A percentile compares a stretch with the other conserved stretches of the same genome.
Conservation (phyloP, 768 basidiomycete species). For the Phlebiopsis gigantea region DNA sequence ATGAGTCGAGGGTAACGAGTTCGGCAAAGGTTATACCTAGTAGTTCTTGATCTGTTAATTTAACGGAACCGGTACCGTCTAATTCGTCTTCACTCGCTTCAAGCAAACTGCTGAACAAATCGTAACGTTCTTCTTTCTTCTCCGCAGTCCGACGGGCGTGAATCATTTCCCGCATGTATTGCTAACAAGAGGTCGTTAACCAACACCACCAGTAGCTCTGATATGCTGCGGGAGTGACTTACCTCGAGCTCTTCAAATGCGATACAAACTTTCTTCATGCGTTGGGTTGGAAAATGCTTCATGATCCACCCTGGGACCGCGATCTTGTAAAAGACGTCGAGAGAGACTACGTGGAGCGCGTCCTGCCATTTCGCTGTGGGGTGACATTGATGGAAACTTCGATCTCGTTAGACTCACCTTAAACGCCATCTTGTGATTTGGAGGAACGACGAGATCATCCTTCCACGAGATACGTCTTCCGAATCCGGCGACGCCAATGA, state of each 20-base stretch:
- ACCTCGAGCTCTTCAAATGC: constrained; percentile 28
- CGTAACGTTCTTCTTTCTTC: constrained; percentile 37
- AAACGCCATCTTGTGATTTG: constrained; percentile 35
- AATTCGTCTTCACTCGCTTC: constrained; percentile 39
- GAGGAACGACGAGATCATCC: constrained; percentile 34
- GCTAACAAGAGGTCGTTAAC: no score
- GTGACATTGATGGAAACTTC: no score
- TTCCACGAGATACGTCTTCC: constrained; percentile 46
- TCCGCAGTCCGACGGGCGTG: constrained; percentile 30
- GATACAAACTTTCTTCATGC: constrained; percentile 16
- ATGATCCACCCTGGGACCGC: constrained; percentile 23
- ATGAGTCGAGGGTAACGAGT: background rate
- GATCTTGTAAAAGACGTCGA: constrained; percentile 21
- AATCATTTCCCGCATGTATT: constrained; percentile 57
- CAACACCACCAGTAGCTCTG: no score
- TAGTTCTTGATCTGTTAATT: constrained; percentile 41
- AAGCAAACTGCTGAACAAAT: constrained; percentile 49
- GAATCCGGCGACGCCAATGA: constrained; percentile 54
- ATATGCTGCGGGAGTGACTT: no score
- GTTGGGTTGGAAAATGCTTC: constrained; percentile 16
- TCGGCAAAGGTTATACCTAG: constrained; percentile 21
- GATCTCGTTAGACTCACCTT: constrained; percentile 12
- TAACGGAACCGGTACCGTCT: constrained; percentile 16
- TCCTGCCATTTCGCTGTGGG: constrained; percentile 11
- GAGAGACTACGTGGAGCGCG: constrained; percentile 25